Conservation (phyloP, 2,329 filamentous ascomycete species). For the Neonectria coccinea region DNA sequence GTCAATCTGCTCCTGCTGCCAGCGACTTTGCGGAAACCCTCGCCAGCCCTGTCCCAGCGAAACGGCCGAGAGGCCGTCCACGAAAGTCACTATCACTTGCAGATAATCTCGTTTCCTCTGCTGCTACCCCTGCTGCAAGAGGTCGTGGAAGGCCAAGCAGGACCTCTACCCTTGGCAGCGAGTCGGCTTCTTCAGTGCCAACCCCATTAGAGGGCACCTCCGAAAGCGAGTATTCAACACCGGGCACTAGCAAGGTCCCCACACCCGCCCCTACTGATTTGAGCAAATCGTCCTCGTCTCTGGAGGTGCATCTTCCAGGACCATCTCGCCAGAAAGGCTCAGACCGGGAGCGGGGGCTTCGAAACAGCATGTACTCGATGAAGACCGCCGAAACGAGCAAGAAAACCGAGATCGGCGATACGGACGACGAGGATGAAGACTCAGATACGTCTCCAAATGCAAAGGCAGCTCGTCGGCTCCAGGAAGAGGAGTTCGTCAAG, state of each 20-base stretch:
- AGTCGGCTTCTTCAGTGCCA: constrained; percentile 49
- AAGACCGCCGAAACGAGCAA: constrained; percentile 59
- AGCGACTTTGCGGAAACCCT: constrained; percentile 2
- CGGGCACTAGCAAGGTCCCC: constrained; percentile 52
- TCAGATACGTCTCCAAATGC: constrained; percentile 45
- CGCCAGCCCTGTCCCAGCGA: constrained; percentile 19
- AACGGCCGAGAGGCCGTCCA: constrained; percentile 43
- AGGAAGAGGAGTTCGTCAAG: constrained; percentile 49
- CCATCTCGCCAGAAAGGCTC: constrained; percentile 26
- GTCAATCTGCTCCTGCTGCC: constrained; percentile 19
- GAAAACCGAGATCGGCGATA: constrained; percentile 55
- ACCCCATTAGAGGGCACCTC: constrained; percentile 48
- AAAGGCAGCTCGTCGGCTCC: constrained; percentile 50
- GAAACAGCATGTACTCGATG: constrained; percentile 62
- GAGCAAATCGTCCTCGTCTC: constrained; percentile 33
- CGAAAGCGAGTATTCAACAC: constrained; percentile 51
- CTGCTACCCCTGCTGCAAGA: constrained; percentile 23
- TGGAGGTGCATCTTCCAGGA: constrained; percentile 49
- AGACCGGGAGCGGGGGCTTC: constrained; percentile 48
- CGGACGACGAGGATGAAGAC: constrained; percentile 50
- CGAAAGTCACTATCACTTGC: constrained; percentile 32
- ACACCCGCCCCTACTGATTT: constrained; percentile 48
- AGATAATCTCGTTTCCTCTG: constrained; percentile 19
- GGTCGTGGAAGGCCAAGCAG: constrained; percentile 36
- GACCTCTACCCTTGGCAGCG: constrained; percentile 37